phyloP scores from a whole-genome alignment of 2,329 filamentous ascomycete genomes.

The Colletotrichum scovillei region DNA sequence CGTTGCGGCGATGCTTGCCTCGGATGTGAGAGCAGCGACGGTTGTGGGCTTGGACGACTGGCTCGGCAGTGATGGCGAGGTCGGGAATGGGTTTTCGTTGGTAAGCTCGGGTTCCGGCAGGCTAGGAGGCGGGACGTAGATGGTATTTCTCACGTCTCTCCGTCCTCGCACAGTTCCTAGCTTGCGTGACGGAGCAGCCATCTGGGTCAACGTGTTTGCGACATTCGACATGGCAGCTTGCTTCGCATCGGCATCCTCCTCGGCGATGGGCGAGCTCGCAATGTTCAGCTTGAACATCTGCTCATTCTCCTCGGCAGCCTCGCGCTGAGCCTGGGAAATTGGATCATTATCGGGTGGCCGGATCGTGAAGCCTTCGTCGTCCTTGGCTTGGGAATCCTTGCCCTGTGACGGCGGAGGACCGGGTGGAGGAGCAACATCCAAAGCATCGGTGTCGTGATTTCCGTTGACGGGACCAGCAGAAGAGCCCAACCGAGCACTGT shows the following conservation, averaged over 20 bases:
- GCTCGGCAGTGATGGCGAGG: conserved; percentile 51
- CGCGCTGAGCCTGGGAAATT: conserved; percentile 79
- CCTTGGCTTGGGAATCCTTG: conserved; percentile 60
- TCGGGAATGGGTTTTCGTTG: conserved; percentile 46
- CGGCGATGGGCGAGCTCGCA: conserved; percentile 79
- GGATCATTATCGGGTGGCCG: conserved; percentile 71
- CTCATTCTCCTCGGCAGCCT: conserved; percentile 71
- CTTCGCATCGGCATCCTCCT: conserved; percentile 80
- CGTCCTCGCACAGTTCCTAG: conserved; percentile 85
- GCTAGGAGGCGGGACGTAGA: conserved; percentile 74
- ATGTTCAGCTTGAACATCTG: conserved; percentile 84
- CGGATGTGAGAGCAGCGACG: conserved; percentile 69
- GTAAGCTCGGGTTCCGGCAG: conserved; percentile 50
- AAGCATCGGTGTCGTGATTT: conserved; percentile 56
- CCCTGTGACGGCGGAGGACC: conserved; percentile 62
- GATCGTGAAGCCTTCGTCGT: conserved; percentile 82
- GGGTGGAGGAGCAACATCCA: conserved; percentile 63
- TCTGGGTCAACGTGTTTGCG: conserved; percentile 75
- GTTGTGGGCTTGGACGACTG: conserved; percentile 56
- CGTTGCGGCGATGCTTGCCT: conserved; percentile 65
- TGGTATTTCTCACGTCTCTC: conserved; percentile 90
- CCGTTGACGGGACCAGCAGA: conserved; percentile 58
- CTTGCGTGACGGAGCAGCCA: conserved; percentile 74
- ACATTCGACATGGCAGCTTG: conserved; percentile 81
- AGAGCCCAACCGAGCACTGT: conserved; percentile 45